These are phyloP conservation scores for Eutreptiella sp. DNA, from an alignment of 208 protist species.

Conservation along the genomic window DNA sequence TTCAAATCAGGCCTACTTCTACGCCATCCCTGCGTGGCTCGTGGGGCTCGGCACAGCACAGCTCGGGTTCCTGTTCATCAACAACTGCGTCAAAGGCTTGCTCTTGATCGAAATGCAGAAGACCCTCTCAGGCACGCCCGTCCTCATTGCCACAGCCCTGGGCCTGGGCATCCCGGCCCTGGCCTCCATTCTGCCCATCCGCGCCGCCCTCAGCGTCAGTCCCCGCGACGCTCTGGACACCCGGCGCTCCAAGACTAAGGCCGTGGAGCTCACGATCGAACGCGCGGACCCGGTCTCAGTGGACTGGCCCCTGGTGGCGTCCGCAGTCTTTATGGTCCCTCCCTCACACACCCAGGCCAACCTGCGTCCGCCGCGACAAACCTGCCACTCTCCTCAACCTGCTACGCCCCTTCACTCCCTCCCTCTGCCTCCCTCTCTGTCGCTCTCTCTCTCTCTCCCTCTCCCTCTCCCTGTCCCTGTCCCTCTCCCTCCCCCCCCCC, in stretches of 20 bases:
- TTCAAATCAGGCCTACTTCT: conserved; percentile 55
- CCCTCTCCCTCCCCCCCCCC: no score
- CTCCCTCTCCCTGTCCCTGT: no score
- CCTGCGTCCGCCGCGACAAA: neutral
- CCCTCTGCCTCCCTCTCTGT: no score
- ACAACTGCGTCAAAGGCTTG: conserved; percentile 33
- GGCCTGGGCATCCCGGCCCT: conserved; percentile 70
- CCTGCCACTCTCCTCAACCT: neutral
- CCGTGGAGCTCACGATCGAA: conserved; percentile 61
- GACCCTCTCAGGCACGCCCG: conserved; percentile 34
- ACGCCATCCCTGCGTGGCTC: conserved; percentile 65
- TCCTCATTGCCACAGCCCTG: conserved; percentile 57
- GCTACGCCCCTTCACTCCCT: no score
- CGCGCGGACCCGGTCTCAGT: conserved; percentile 38
- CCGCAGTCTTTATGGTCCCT: conserved; percentile 48
- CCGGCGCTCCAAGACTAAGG: conserved; percentile 48
- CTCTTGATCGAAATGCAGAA: conserved; percentile 38
- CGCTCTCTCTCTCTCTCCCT: no score
- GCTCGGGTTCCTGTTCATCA: conserved; percentile 42
- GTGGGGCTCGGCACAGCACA: conserved; percentile 63
- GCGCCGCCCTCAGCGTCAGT: conserved; percentile 48
- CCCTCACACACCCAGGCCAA: neutral
- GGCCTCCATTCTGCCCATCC: conserved; percentile 73
- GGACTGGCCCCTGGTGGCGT: conserved; percentile 39
- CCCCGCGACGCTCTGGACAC: conserved; percentile 75